These are phyloP conservation scores for Chamaecyparis obtusa DNA, from an alignment of 75 land plant genomes.

Conservation along the genomic window DNA sequence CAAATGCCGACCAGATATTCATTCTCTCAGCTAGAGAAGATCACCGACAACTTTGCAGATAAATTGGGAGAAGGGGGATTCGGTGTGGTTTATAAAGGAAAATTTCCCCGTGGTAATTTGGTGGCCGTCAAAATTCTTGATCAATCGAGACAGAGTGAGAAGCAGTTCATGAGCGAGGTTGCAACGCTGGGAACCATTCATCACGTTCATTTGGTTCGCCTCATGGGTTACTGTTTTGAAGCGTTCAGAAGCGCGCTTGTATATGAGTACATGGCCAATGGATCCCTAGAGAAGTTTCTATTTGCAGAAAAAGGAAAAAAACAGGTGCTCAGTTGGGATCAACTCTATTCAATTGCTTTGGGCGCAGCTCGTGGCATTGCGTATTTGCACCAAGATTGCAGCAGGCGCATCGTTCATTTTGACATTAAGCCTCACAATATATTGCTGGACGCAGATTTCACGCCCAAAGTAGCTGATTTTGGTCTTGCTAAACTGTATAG, in stretches of 20 bases:
- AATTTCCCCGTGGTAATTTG: background rate
- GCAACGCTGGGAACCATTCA: conserved; percentile 31
- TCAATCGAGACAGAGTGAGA: conserved; percentile 10
- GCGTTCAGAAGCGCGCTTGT: conserved; percentile 14
- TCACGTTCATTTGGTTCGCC: conserved; percentile 31
- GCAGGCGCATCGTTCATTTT: too few relatives aligned
- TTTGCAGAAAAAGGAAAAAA: too few relatives aligned
- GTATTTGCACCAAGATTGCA: too few relatives aligned
- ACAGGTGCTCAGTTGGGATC: too few relatives aligned
- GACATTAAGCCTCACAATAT: too few relatives aligned
- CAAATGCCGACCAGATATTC: conserved; percentile 6
- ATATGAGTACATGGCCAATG: too few relatives aligned
- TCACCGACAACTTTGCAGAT: conserved; percentile 15
- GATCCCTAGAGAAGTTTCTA: too few relatives aligned
- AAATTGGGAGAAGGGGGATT: conserved; percentile 31
- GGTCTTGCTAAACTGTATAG: too few relatives aligned
- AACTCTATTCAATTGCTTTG: too few relatives aligned
- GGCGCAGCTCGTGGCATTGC: too few relatives aligned
- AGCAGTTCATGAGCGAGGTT: conserved; percentile 29
- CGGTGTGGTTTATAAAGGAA: conserved; percentile 35
- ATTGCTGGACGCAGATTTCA: too few relatives aligned
- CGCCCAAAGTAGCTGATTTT: too few relatives aligned
- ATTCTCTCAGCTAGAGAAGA: conserved; percentile 18
- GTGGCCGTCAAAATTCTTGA: conserved; percentile 33
- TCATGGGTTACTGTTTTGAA: conserved; percentile 28